Evolutionary conservation across 73 alveolate species (phyloP).

Genomic region (Symbiodinium pilosum): DNA sequence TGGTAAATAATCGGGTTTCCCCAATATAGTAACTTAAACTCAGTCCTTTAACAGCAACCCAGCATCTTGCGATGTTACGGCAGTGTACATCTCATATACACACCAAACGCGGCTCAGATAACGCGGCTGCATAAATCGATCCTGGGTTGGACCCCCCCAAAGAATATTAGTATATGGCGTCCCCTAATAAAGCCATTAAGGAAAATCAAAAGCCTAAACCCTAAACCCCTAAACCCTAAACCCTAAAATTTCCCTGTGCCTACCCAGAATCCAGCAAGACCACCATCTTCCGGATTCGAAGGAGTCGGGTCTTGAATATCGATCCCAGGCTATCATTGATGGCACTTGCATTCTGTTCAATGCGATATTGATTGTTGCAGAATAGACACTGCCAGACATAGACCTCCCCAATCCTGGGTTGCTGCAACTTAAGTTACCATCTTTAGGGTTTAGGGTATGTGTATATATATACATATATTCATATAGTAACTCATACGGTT

Average conservation of each 20-base stretch:
- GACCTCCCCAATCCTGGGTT: constrained; percentile 14
- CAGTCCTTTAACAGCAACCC: too few species aligned
- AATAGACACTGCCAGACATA: constrained; percentile 54
- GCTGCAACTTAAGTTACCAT: too few species aligned
- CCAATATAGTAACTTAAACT: too few species aligned
- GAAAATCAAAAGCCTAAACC: too few species aligned
- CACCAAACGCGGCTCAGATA: constrained; percentile 49
- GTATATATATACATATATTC: too few species aligned
- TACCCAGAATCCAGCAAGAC: constrained; percentile 5
- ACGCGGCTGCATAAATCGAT: constrained; percentile 22
- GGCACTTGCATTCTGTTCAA: background rate
- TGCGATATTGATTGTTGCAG: constrained; percentile 48
- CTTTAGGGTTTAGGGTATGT: too few species aligned
- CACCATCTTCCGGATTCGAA: constrained; percentile 31
- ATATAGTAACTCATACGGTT: too few species aligned
- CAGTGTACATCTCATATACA: constrained; percentile 60
- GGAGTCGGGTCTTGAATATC: constrained; percentile 6
- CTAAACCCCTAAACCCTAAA: too few species aligned
- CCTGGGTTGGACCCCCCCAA: too few species aligned
- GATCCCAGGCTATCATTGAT: constrained; percentile 14
- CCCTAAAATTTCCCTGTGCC: too few species aligned
- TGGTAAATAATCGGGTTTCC: too few species aligned
- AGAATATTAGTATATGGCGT: too few species aligned
- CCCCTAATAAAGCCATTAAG: background rate
- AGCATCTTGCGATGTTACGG: background rate